Conservation (phyloP, 2,329 filamentous ascomycete species). For the Stromatinia cepivora region DNA sequence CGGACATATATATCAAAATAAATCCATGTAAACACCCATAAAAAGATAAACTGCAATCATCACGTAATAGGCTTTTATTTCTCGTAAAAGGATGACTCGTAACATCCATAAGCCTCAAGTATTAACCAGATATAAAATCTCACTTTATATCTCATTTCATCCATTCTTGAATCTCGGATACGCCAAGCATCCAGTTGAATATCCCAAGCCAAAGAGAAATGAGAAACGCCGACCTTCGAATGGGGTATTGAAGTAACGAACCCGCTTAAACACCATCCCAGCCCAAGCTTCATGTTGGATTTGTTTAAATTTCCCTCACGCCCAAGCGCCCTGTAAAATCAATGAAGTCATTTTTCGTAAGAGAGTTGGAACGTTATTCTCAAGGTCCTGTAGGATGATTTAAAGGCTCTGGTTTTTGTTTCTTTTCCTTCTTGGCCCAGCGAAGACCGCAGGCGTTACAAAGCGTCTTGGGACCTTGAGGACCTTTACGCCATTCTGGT, state of each 20-base stretch:
- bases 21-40: neutral
- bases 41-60: neutral
- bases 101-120: neutral
- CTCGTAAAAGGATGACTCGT: neutral
- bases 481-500: conserved; percentile 94
- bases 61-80: neutral
- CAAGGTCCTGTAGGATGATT: neutral
- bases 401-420: conserved; percentile 43
- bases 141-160: neutral
- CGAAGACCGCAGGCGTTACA: conserved; percentile 89
- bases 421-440: conserved; percentile 83
- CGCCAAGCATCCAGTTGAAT: neutral
- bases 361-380: neutral
- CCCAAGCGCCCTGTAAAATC: conserved; percentile 18
- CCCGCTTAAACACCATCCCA: conserved; percentile 6
- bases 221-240: conserved; percentile 9
- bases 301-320: neutral
- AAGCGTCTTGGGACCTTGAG: conserved; percentile 87
- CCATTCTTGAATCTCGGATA: neutral
- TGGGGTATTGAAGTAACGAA: conserved; percentile 5
- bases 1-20: no score
- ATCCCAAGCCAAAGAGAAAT: neutral
- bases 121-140: neutral
- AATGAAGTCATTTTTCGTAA: conserved; percentile 18
- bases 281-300: conserved; percentile 17